Evolutionary conservation across 306 rosid species (phyloP).

Genomic region (Canavalia ensiformis): DNA sequence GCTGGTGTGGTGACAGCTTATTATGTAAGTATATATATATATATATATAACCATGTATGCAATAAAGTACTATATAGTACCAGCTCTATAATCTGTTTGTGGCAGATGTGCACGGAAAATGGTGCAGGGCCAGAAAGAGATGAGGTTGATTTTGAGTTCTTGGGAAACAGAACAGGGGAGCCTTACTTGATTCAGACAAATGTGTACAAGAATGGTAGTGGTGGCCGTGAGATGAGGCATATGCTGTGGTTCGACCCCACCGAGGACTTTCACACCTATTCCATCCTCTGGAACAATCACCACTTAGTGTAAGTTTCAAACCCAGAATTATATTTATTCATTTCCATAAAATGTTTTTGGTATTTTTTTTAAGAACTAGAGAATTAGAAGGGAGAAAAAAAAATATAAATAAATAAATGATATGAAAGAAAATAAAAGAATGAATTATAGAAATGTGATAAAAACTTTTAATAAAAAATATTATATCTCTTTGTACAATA

Average conservation of each 20-base stretch:
- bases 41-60: too few species aligned
- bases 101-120: conserved; percentile 93
- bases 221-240: conserved; percentile 95
- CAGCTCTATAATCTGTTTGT: conserved; percentile 12
- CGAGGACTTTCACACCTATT: conserved; percentile 78
- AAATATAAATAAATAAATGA: too few species aligned
- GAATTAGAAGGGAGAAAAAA: too few species aligned
- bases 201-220: conserved; percentile 85
- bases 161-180: conserved; percentile 86
- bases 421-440: too few species aligned
- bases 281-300: conserved; percentile 84
- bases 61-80: too few species aligned
- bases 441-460: too few species aligned
- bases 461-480: too few species aligned
- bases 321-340: too few species aligned
- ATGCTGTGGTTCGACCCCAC: conserved; percentile 94
- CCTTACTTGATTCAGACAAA: conserved; percentile 92
- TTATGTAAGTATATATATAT: conserved; percentile 61
- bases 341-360: too few species aligned
- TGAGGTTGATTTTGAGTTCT: conserved; percentile 93
- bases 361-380: too few species aligned
- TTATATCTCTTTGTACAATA: too few species aligned
- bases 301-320: conserved; percentile 72
- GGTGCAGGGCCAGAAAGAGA: conserved; percentile 98
- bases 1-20: conserved; percentile 99